Evolutionary conservation across 352 stramenopile species (phyloP).

Genomic region (Globisporangium alternatum): DNA sequence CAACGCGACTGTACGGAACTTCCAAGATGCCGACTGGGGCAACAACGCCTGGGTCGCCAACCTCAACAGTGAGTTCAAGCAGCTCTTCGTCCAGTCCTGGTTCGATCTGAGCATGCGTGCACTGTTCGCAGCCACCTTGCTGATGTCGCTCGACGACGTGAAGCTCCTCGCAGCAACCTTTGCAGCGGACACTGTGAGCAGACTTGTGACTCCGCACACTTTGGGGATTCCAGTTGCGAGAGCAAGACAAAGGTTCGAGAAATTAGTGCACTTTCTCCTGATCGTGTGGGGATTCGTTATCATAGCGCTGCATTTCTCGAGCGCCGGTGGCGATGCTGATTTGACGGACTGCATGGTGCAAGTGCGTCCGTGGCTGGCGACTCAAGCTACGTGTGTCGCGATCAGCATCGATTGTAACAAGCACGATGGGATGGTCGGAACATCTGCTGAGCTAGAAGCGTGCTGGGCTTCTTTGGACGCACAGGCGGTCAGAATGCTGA

Average conservation of each 20-base stretch:
- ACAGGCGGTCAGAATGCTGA: background rate
- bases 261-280: background rate
- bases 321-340: background rate
- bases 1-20: background rate
- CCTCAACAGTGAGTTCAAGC: conserved; percentile 10
- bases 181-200: background rate
- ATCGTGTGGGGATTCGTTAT: background rate
- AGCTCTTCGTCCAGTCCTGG: conserved; percentile 12
- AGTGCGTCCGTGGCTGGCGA: background rate
- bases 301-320: background rate
- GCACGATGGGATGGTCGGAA: background rate
- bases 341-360: background rate
- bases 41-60: background rate
- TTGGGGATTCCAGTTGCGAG: background rate
- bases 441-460: background rate
- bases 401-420: background rate
- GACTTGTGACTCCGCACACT: background rate
- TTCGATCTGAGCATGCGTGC: conserved; percentile 5
- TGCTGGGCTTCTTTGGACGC: background rate
- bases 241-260: background rate
- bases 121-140: conserved; percentile 1
- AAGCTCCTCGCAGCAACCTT: conserved; percentile 3
- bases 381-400: background rate
- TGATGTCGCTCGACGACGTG: conserved; percentile 10
- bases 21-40: background rate